Conservation (phyloP, 78 protist genomes). For the Guillardia theta region DNA sequence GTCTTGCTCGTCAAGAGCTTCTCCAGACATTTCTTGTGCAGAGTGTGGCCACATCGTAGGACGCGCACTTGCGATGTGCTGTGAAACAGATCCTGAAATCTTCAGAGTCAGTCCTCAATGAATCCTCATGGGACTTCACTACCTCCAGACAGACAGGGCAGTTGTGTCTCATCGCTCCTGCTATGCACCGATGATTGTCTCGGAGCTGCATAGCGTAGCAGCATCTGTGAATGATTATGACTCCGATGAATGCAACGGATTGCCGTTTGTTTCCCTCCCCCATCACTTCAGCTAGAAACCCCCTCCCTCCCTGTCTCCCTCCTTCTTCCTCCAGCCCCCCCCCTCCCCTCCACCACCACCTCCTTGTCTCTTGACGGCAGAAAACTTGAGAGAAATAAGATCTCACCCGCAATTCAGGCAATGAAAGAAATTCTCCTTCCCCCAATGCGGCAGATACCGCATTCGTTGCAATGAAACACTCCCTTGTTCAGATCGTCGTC, state of each 20-base stretch:
- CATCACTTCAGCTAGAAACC: too few relatives aligned
- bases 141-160: constrained; percentile 47
- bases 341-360: too few relatives aligned
- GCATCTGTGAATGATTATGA: too few relatives aligned
- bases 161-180: background rate
- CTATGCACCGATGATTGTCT: constrained; percentile 11
- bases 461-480: constrained; percentile 29
- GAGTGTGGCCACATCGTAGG: background rate
- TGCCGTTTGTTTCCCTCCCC: too few relatives aligned
- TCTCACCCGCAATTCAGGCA: background rate
- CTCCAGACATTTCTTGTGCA: background rate
- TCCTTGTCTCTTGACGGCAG: too few relatives aligned
- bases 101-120: background rate
- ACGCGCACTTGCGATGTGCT: background rate
- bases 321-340: too few relatives aligned
- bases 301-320: too few relatives aligned
- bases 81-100: background rate
- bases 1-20: background rate
- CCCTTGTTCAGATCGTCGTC: constrained; percentile 28
- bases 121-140: background rate
- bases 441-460: constrained; percentile 50
- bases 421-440: constrained; percentile 30
- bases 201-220: background rate
- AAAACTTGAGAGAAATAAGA: too few relatives aligned
- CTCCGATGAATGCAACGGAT: too few relatives aligned